Evolutionary conservation across 768 basidiomycete species (phyloP).

Genomic region (Dendrothele bispora): DNA sequence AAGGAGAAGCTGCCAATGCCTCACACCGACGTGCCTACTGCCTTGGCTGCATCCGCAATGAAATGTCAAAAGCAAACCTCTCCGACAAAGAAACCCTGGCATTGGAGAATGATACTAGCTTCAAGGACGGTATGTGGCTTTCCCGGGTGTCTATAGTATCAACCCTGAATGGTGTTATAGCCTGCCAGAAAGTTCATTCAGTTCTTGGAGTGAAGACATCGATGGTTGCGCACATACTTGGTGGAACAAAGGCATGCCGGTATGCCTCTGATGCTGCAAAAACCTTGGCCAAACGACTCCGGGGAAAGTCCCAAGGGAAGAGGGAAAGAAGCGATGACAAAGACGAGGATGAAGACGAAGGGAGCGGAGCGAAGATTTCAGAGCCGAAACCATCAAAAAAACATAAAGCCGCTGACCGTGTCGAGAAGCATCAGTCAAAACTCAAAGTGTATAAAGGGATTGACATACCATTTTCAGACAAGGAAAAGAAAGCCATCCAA

Average conservation of each 20-base stretch:
- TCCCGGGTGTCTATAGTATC: neutral
- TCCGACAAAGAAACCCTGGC: neutral
- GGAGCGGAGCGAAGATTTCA: neutral
- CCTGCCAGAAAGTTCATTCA: too few species aligned
- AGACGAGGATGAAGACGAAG: neutral
- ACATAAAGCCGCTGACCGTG: too few species aligned
- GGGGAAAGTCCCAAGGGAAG: neutral
- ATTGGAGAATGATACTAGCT: neutral
- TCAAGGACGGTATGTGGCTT: neutral
- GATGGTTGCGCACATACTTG: too few species aligned
- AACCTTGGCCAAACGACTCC: neutral
- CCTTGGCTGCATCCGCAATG: neutral
- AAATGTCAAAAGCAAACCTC: neutral
- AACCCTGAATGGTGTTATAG: neutral
- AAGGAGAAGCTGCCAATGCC: neutral
- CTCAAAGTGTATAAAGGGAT: neutral
- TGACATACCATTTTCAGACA: slow-evolving; percentile 1
- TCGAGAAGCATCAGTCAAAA: neutral
- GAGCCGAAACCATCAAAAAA: too few species aligned
- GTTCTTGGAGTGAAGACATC: too few species aligned
- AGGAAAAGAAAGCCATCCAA: neutral
- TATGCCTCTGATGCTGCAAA: neutral
- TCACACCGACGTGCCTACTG: neutral
- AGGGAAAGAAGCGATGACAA: neutral
- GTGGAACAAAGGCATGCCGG: neutral